Percentiles rank a stretch among this genome's conserved stretches.
These are phyloP conservation scores for Ceratobasidium theobromae DNA, from an alignment of 1,284 basidiomycete genomes.

Conservation along the genomic window DNA sequence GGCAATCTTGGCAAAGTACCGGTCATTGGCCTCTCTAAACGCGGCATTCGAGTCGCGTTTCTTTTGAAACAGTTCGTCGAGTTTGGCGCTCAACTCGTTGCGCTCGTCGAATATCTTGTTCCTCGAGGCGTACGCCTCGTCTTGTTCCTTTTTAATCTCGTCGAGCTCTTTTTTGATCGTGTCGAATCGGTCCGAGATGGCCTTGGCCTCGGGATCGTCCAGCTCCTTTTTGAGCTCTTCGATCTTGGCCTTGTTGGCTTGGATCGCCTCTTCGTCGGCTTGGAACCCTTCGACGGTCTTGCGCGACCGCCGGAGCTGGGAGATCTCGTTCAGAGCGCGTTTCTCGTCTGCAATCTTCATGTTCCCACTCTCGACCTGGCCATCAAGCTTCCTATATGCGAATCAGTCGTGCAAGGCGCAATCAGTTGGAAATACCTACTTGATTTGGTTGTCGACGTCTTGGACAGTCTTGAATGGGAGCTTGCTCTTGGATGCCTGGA, in stretches of 20 bases:
- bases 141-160: constrained; percentile 79
- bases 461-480: constrained; percentile 79
- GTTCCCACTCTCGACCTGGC: constrained; percentile 86
- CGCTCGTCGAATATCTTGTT: constrained; percentile 89
- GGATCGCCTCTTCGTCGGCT: constrained; percentile 75
- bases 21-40: constrained; percentile 81
- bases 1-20: constrained; percentile 75
- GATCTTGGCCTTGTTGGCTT: constrained; percentile 70
- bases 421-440: constrained; percentile 51
- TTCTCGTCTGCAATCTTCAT: constrained; percentile 97
- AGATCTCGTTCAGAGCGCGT: constrained; percentile 88
- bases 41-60: constrained; percentile 74
- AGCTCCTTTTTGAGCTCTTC: constrained; percentile 85
- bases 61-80: constrained; percentile 73
- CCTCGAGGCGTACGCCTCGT: constrained; percentile 81
- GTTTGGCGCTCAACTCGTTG: constrained; percentile 66
- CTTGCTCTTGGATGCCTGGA: constrained; percentile 82
- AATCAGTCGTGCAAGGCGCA: neutral
- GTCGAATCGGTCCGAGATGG: constrained; percentile 79
- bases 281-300: constrained; percentile 79
- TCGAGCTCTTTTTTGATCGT: constrained; percentile 86
- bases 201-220: constrained; percentile 89
- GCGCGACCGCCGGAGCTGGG: constrained; percentile 66
- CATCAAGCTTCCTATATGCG: constrained; percentile 70
- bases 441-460: constrained; percentile 88